phyloP scores from a whole-genome alignment of 2,329 filamentous ascomycete species.

The Metarhizium brunneum region DNA sequence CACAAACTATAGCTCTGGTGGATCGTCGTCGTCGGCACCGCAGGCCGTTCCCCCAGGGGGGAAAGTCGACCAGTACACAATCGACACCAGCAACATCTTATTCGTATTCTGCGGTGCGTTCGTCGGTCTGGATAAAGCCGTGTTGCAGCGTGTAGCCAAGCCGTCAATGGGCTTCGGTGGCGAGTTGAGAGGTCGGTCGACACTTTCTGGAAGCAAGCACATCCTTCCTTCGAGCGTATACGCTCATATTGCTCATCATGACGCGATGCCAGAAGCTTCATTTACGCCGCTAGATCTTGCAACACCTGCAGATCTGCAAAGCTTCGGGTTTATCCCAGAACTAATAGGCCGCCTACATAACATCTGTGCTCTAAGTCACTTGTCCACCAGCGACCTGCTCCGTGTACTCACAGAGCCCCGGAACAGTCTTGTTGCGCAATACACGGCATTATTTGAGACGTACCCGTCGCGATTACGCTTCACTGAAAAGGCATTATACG shows the following conservation, averaged over 20 bases:
- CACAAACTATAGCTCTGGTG: constrained; percentile 39
- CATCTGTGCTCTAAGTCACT: constrained; percentile 71
- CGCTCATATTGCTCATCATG: constrained; percentile 46
- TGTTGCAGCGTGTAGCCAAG: constrained; percentile 79
- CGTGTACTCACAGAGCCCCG: constrained; percentile 88
- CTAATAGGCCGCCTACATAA: constrained; percentile 94
- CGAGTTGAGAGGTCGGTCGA: constrained; percentile 53
- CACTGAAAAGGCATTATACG: constrained; percentile 70
- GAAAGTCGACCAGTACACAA: constrained; percentile 57
- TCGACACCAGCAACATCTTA: constrained; percentile 91
- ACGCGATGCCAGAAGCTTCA: constrained; percentile 22
- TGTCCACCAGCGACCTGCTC: constrained; percentile 60
- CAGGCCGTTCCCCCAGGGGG: constrained; percentile 36
- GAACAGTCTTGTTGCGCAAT: constrained; percentile 82
- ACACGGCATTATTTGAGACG: constrained; percentile 74
- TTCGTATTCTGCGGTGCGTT: constrained; percentile 97
- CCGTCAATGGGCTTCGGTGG: constrained; percentile 87
- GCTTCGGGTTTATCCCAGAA: constrained; percentile 87
- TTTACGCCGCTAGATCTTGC: constrained; percentile 61
- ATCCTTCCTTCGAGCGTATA: constrained; percentile 57
- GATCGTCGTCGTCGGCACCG: constrained; percentile 33
- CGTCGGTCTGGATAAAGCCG: constrained; percentile 78
- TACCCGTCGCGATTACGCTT: constrained; percentile 75
- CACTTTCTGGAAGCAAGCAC: constrained; percentile 38
- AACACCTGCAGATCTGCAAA: constrained; percentile 67